Evolutionary conservation across 2,329 filamentous ascomycete genomes (phyloP).

Genomic region (Graphilbum fragrans): DNA sequence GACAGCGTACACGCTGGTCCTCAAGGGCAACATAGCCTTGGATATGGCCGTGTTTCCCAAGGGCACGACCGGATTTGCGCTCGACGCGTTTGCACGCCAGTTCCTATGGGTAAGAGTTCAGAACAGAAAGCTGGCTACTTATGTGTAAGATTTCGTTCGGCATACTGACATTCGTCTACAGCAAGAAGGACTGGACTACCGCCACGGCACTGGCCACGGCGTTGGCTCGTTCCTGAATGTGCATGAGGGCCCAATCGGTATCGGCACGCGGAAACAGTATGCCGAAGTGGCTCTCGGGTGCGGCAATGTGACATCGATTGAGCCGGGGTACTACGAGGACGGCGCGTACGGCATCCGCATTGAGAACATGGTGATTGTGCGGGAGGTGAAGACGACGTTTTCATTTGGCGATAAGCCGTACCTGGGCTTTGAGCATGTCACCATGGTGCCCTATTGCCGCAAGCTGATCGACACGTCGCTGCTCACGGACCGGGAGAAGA

Average conservation of each 20-base stretch:
- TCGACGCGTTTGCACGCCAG: constrained; percentile 81
- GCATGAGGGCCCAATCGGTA: constrained; percentile 92
- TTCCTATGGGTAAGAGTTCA: constrained; percentile 65
- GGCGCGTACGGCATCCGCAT: constrained; percentile 90
- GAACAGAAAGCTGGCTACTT: too few relatives aligned
- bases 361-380: constrained; percentile 89
- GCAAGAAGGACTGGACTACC: constrained; percentile 78
- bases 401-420: constrained; percentile 90
- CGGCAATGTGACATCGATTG: constrained; percentile 93
- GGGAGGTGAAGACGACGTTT: constrained; percentile 74
- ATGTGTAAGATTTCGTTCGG: too few relatives aligned
- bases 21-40: constrained; percentile 87
- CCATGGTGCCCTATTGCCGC: constrained; percentile 88
- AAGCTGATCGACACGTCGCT: constrained; percentile 70
- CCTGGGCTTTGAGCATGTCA: constrained; percentile 92
- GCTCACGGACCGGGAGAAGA: constrained; percentile 61
- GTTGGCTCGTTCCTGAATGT: constrained; percentile 94
- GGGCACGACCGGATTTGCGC: constrained; percentile 83
- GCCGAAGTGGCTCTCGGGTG: constrained; percentile 78
- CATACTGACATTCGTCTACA: constrained; percentile 12
- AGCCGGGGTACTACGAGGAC: constrained; percentile 96
- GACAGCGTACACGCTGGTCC: constrained; percentile 82
- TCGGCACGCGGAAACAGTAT: constrained; percentile 84
- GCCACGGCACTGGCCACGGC: constrained; percentile 92
- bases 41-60: constrained; percentile 86